Evolutionary conservation across 805 yeast species (phyloP), one percentile per base, ranked within the genome.

Genomic region (Candida golubevii): DNA sequence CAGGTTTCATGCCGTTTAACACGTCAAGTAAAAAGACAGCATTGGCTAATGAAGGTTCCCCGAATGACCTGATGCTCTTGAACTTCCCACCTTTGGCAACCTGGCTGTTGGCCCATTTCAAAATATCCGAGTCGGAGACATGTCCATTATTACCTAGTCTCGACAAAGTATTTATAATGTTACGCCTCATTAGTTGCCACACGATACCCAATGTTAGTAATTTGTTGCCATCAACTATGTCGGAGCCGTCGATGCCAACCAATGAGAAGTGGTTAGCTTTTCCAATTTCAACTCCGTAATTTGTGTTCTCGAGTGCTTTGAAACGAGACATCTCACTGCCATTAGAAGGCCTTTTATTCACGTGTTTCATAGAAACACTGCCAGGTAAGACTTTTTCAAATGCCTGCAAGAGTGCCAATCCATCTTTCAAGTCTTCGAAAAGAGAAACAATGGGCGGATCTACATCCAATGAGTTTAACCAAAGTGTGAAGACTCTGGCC

Each of bases 181-280:
- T 93, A 65, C 96, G 80, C 65, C 99, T 82, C 99, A 93, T 93
- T 60, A 93, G 77, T 74, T 93, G 99, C 99, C 99, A 93, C 33
- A 91, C 97, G 44, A 93, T 77, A 11, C 93, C 99, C 55, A 93
- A 77, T 0, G 96, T 88, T 56, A 93, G 76, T 41, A 91, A 75
- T 61, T 85, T 87, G 62, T 83, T 84, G 53, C 97, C 98, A 65
- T 93, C 99, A 33, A 87, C 83, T 54, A 93, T 91, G 68, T 93
- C 99, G 3, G 97, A 88, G 42, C 99, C 99, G 64, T 93, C 98
- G 51, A 93, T 93, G 53, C 99, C 99, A 40, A 93, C 99, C 46
- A 93, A 75, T 1, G 98, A 91, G 66, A 93, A 93, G 42, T 83
- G 81, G 63, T 88, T 87, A 32, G 88, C 86, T 66, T 90, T 90